Percentiles rank a stretch among this genome's conserved stretches.
These are phyloP conservation scores for Coleophoma eucalyptorum DNA, from an alignment of 2,329 filamentous ascomycete genomes.

Conservation along the genomic window DNA sequence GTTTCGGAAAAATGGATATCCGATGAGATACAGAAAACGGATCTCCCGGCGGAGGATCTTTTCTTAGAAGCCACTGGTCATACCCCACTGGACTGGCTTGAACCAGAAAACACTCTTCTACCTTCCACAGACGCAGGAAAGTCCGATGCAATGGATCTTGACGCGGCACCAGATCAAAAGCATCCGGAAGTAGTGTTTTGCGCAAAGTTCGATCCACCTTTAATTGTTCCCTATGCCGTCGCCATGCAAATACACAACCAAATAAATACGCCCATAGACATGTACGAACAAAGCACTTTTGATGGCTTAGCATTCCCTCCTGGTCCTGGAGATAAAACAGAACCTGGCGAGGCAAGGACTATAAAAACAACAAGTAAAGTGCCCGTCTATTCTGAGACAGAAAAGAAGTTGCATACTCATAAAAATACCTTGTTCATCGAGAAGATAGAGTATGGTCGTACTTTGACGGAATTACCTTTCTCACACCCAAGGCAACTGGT, in stretches of 20 bases:
- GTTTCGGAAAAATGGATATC: conserved; percentile 74
- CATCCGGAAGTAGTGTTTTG: conserved; percentile 72
- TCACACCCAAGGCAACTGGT: conserved; percentile 75
- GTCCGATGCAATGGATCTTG: conserved; percentile 51
- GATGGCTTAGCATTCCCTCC: conserved; percentile 48
- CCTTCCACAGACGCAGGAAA: conserved; percentile 37
- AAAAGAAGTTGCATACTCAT: conserved; percentile 32
- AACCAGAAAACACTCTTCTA: conserved; percentile 63
- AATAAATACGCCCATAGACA: conserved; percentile 56
- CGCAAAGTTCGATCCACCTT: conserved; percentile 69
- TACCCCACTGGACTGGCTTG: conserved; percentile 63
- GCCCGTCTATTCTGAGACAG: conserved; percentile 29
- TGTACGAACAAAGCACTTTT: conserved; percentile 40
- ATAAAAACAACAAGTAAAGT: conserved; percentile 47
- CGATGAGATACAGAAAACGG: conserved; percentile 56
- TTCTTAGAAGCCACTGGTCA: conserved; percentile 28
- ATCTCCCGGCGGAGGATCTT: conserved; percentile 39
- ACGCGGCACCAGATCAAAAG: conserved; percentile 42
- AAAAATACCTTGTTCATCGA: conserved; percentile 64
- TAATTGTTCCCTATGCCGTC: conserved; percentile 63
- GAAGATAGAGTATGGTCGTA: conserved; percentile 68
- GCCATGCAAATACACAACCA: conserved; percentile 60
- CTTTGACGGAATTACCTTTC: conserved; percentile 67
- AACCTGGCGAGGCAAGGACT: conserved; percentile 54
- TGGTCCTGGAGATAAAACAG: conserved; percentile 38